Evolutionary conservation across 495 filamentous ascomycete genomes (phyloP).

Genomic region (Darksidea phi): DNA sequence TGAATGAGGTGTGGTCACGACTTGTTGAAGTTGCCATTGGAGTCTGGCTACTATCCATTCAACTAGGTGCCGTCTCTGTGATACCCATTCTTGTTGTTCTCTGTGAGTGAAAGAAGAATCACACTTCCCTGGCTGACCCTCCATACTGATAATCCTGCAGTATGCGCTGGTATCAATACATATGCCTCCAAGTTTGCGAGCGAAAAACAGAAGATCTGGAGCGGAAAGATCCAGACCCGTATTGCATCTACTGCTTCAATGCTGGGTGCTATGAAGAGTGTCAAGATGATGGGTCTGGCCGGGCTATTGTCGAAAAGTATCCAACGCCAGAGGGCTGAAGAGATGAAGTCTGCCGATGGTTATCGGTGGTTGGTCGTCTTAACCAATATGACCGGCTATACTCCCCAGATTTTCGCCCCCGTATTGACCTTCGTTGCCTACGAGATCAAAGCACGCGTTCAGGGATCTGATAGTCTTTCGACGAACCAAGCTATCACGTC

Average conservation of each 20-base stretch:
- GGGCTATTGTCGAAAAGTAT: constrained; percentile 45
- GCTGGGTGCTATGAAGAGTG: constrained; percentile 56
- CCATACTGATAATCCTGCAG: constrained; percentile 1
- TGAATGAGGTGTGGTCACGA: constrained; percentile 54
- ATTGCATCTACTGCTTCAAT: constrained; percentile 52
- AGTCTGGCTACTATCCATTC: constrained; percentile 54
- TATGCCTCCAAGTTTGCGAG: constrained; percentile 5
- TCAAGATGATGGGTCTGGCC: constrained; percentile 62
- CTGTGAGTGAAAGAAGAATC: constrained; percentile 26
- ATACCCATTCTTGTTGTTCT: constrained; percentile 47
- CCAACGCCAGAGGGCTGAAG: constrained; percentile 53
- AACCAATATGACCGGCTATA: constrained; percentile 4
- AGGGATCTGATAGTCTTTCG: not conserved
- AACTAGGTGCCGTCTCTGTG: constrained; percentile 56
- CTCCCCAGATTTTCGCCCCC: not conserved
- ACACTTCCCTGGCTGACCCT: not conserved
- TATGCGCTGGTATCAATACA: constrained; percentile 14
- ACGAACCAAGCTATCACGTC: constrained; percentile 14
- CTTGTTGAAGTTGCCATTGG: constrained; percentile 58
- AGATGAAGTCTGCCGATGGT: constrained; percentile 54
- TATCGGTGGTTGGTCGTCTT: constrained; percentile 45
- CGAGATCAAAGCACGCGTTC: constrained; percentile 6
- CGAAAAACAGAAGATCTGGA: constrained; percentile 51
- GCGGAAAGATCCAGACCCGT: constrained; percentile 37
- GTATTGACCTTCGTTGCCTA: not conserved